These are phyloP conservation scores for Sugiyamaella mastotermitis DNA, from an alignment of 805 yeast genomes.

Conservation along the genomic window DNA sequence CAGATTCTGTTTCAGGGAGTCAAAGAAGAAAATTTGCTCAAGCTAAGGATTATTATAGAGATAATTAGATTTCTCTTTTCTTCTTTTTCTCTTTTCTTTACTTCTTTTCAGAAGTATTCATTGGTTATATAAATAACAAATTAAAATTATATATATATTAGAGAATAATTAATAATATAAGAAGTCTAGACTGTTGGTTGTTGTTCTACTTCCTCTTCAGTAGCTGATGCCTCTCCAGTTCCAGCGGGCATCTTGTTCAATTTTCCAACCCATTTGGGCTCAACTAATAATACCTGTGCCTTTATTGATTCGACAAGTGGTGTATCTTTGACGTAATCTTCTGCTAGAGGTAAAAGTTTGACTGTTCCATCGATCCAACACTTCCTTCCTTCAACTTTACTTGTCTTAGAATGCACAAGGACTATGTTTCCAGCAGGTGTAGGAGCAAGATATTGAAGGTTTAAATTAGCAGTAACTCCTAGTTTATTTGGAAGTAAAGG, in stretches of 20 bases:
- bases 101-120: too few relatives aligned
- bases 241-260: slow-evolving; percentile 13
- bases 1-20: slow-evolving; percentile 1
- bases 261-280: slow-evolving; percentile 34
- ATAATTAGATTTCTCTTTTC: too few relatives aligned
- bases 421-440: slow-evolving; percentile 59
- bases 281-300: slow-evolving; percentile 31
- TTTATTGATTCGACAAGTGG: slow-evolving; percentile 23
- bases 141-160: slow-evolving; percentile 2
- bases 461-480: slow-evolving; percentile 83
- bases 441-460: slow-evolving; percentile 53
- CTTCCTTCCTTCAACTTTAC: slow-evolving; percentile 68
- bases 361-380: slow-evolving; percentile 68
- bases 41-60: slow-evolving; percentile 12
- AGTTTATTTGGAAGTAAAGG: slow-evolving; percentile 67
- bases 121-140: too few relatives aligned
- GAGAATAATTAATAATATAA: slow-evolving; percentile 5
- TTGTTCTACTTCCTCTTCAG: slow-evolving; percentile 1
- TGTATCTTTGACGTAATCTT: slow-evolving; percentile 15
- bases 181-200: too few relatives aligned
- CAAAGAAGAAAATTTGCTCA: slow-evolving; percentile 12
- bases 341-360: slow-evolving; percentile 37
- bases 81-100: too few relatives aligned
- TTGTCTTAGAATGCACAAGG: slow-evolving; percentile 60
- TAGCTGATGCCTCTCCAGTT: background rate